Evolutionary conservation across 768 basidiomycete species (phyloP).

Genomic region (Suillus subaureus): DNA sequence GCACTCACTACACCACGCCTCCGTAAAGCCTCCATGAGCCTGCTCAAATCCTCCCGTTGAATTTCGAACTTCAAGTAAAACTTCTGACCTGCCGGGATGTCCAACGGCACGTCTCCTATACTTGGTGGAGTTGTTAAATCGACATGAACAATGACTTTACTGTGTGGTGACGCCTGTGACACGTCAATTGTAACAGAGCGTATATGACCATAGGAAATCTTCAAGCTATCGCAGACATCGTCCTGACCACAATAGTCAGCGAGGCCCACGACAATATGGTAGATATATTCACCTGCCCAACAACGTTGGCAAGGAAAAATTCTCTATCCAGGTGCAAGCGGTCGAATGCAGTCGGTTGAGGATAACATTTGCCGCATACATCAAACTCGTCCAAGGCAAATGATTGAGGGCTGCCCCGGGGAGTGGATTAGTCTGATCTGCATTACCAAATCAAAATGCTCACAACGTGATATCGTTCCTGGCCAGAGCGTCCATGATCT

Average conservation of each 20-base stretch:
- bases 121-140: conserved; percentile 40
- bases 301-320: conserved; percentile 54
- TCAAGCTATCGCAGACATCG: conserved; percentile 53
- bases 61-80: conserved; percentile 43
- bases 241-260: conserved; percentile 33
- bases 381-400: conserved; percentile 47
- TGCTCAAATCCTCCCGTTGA: conserved; percentile 30
- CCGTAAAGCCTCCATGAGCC: conserved; percentile 45
- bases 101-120: conserved; percentile 35
- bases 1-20: conserved; percentile 49
- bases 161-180: conserved; percentile 21
- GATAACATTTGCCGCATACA: conserved; percentile 36
- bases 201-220: conserved; percentile 43
- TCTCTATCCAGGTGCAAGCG: conserved; percentile 54
- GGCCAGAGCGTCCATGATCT: conserved; percentile 52
- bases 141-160: conserved; percentile 31
- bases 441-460: conserved; percentile 24
- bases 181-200: conserved; percentile 27
- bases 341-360: conserved; percentile 41
- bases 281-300: conserved; percentile 8
- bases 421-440: conserved; percentile 7
- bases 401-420: conserved; percentile 55
- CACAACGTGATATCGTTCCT: conserved; percentile 49
- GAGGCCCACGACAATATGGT: conserved; percentile 8
- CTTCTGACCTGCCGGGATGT: conserved; percentile 18